phyloP scores from a whole-genome alignment of 495 filamentous ascomycete genomes.

The Penicillium chermesinum region DNA sequence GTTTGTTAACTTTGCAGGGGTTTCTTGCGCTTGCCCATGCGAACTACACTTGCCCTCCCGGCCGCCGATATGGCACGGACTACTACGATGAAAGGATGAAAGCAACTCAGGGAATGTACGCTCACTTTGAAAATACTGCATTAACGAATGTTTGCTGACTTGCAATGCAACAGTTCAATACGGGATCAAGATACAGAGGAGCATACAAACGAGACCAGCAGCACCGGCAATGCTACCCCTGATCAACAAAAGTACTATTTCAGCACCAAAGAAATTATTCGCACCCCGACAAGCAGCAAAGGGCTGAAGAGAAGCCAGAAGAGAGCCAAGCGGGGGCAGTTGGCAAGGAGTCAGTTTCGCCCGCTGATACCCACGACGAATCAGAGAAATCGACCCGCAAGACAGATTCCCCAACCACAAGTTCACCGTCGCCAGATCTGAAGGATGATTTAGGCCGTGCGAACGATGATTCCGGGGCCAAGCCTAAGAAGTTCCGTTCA shows the following conservation, averaged over 20 bases:
- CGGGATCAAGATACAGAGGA: not conserved
- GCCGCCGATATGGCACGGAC: conserved; percentile 59
- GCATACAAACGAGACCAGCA: not conserved
- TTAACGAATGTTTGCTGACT: too few relatives aligned
- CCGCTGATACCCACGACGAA: not conserved
- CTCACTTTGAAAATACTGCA: too few relatives aligned
- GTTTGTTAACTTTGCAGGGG: conserved; percentile 31
- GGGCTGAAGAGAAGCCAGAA: not conserved
- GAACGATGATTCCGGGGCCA: not conserved
- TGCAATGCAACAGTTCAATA: conserved; percentile 24
- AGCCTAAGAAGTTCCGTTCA: conserved; percentile 25
- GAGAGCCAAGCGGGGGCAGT: not conserved
- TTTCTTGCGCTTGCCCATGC: conserved; percentile 59
- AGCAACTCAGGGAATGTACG: conserved; percentile 46
- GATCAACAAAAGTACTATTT: not conserved
- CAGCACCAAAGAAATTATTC: not conserved
- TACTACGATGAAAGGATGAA: conserved; percentile 72
- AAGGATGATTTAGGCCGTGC: not conserved
- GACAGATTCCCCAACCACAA: not conserved
- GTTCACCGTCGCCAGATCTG: not conserved
- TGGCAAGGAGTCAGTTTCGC: not conserved
- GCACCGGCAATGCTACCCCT: not conserved
- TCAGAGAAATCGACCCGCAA: not conserved
- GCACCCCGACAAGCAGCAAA: not conserved
- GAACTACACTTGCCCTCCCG: conserved; percentile 62